Evolutionary conservation across 108 stramenopile species (phyloP).

Genomic region (Cyclotella choctawhatcheeana): DNA sequence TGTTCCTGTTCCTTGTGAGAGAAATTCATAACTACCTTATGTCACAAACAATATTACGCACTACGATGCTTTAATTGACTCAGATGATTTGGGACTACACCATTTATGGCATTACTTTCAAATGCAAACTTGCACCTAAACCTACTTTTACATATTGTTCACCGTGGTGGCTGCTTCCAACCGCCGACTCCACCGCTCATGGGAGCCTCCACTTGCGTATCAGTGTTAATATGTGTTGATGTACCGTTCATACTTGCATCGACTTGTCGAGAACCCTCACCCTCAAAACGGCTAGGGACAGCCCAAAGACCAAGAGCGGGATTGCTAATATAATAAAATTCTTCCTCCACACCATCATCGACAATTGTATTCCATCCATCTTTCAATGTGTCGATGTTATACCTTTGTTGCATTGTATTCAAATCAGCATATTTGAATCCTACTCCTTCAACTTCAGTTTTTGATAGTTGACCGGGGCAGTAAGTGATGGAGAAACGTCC

Average conservation of each 20-base stretch:
- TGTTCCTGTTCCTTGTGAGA: too few relatives aligned
- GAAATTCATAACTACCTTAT: too few relatives aligned
- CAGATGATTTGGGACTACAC: too few relatives aligned
- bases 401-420: conserved; percentile 65
- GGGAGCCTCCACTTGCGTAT: too few relatives aligned
- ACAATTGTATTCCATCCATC: conserved; percentile 84
- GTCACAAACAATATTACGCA: too few relatives aligned
- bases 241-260: neutral
- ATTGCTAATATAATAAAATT: conserved; percentile 92
- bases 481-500: conserved; percentile 92
- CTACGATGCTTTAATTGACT: too few relatives aligned
- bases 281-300: conserved; percentile 72
- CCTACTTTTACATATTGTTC: too few relatives aligned
- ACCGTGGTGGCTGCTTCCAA: too few relatives aligned
- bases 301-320: conserved; percentile 98
- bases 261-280: conserved; percentile 10
- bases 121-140: too few relatives aligned
- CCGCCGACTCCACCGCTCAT: too few relatives aligned
- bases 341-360: conserved; percentile 63
- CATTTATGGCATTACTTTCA: too few relatives aligned
- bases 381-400: conserved; percentile 64
- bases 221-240: too few relatives aligned
- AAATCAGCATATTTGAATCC: conserved; percentile 86
- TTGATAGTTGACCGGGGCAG: conserved; percentile 88
- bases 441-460: conserved; percentile 85